Evolutionary conservation across 2,329 filamentous ascomycete genomes (phyloP), one percentile per base, ranked within the genome.

Genomic region (Fusarium agapanthi): DNA sequence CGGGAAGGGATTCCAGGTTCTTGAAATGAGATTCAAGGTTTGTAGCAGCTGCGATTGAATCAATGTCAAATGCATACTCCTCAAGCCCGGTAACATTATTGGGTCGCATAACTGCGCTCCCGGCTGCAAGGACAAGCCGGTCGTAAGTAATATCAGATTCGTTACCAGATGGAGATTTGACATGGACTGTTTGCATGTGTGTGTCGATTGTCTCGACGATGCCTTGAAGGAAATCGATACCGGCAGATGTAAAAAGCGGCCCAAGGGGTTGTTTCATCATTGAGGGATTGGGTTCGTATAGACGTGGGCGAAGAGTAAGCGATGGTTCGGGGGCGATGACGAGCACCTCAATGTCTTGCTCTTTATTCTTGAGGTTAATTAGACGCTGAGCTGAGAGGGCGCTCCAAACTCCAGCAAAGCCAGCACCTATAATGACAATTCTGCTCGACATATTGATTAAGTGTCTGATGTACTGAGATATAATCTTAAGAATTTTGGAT

Each of bases 81-180:
- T 68, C n/a, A 4, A 83, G 73, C 1, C 83, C 81, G 0, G 69
- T 1, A 2, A 75, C 71, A 1, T 59, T 54, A 7, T 37, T 34
- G 1, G 83, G 82, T 8, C 70, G 75, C 0, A 76, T 48, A 5
- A 84, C 67, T 6, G 66, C 50, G 50, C 82, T 84, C 4, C 83
- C 82, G 1, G 81, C 79, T 0, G 83, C 81, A 0, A 84, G 65
- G 3, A 84, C 69, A 6, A 84, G 77, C 4, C 80, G 76, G 55
- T 80, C 74, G 30, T 82, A 84, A 15, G 5, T 3, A 7, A 71
- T 18, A 8, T 7, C 53, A 0, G 54, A 58, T 37, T 34, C 28
- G 2, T 12, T 6, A 3, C 75, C 77, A 1, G 67, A 30, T 3
- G 38, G 1, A 12, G 67, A 66, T 28, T 28, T 51, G 16, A 72